phyloP scores from a whole-genome alignment of 345 rosid genomes.

The Aquilaria sinensis region DNA sequence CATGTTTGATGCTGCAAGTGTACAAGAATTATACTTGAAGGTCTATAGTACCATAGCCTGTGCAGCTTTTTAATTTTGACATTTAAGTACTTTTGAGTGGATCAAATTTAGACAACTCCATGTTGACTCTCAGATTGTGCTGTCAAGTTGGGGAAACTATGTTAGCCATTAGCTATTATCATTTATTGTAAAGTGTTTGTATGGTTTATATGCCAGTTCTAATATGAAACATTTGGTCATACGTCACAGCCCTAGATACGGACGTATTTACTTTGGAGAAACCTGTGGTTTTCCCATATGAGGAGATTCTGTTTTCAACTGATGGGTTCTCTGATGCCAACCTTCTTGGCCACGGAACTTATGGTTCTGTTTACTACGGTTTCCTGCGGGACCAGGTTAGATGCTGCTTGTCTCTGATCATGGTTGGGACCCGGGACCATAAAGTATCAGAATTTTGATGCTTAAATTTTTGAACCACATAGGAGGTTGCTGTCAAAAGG shows the following conservation, averaged over 20 bases:
- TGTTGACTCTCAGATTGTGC: too few species aligned
- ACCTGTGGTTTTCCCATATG: slow-evolving; percentile 76
- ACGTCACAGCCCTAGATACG: slow-evolving; percentile 48
- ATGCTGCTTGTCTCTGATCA: slow-evolving; percentile 7
- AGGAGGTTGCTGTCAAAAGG: slow-evolving; percentile 92
- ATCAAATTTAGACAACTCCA: too few species aligned
- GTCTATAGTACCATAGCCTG: too few species aligned
- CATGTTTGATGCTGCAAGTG: too few species aligned
- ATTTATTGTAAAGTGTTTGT: too few species aligned
- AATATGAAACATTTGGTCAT: too few species aligned
- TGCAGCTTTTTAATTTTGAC: too few species aligned
- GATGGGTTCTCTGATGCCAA: slow-evolving; percentile 79
- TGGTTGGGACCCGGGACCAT: not conserved
- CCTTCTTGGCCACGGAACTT: slow-evolving; percentile 92
- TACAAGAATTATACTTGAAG: too few species aligned
- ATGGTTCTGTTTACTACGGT: slow-evolving; percentile 88
- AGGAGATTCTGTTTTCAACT: slow-evolving; percentile 59
- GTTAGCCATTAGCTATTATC: too few species aligned
- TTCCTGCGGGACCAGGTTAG: slow-evolving; percentile 75
- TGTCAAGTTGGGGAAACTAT: too few species aligned
- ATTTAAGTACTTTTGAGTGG: too few species aligned
- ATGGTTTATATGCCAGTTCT: too few species aligned
- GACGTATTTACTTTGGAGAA: slow-evolving; percentile 76
- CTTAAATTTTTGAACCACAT: slow-evolving; percentile 10
- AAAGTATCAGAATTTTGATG: not conserved